Conservation (phyloP, 2,329 filamentous ascomycete genomes). For the Lasiodiplodia hormozganensis region DNA sequence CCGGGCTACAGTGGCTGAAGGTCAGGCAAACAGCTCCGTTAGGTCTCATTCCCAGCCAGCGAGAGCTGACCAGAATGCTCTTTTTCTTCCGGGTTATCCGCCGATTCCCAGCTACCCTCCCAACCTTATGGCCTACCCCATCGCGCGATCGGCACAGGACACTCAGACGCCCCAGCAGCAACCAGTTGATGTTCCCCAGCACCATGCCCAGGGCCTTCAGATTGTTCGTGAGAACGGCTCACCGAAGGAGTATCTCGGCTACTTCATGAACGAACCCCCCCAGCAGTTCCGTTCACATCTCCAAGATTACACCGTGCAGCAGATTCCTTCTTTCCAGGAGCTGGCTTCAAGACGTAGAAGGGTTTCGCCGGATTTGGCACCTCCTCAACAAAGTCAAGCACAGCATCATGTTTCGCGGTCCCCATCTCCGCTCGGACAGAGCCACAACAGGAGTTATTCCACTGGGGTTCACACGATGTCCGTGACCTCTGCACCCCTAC, state of each 20-base stretch:
- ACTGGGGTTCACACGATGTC: slow-evolving; percentile 34
- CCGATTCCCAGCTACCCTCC: slow-evolving; percentile 43
- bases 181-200: slow-evolving; percentile 19
- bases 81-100: slow-evolving; percentile 50
- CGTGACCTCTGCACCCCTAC: slow-evolving; percentile 31
- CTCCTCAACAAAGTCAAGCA: slow-evolving; percentile 1
- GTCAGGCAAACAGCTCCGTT: slow-evolving; percentile 45
- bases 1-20: slow-evolving; percentile 53
- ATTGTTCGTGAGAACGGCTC: slow-evolving; percentile 42
- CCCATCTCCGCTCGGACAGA: slow-evolving; percentile 53
- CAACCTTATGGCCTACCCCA: slow-evolving; percentile 42
- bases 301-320: slow-evolving; percentile 44
- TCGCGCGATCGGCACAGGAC: slow-evolving; percentile 44
- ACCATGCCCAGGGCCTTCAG: slow-evolving; percentile 27
- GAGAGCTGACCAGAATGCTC: slow-evolving; percentile 49
- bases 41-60: slow-evolving; percentile 60
- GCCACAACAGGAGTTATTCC: slow-evolving; percentile 50
- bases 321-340: slow-evolving; percentile 49
- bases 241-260: slow-evolving; percentile 59
- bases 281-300: slow-evolving; percentile 37
- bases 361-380: slow-evolving; percentile 48
- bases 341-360: slow-evolving; percentile 50
- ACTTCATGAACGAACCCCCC: slow-evolving; percentile 56
- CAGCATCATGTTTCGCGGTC: slow-evolving; percentile 47
- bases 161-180: slow-evolving; percentile 26